These are phyloP conservation scores for Volvox reticuliferus DNA, from an alignment of 139 green algal genomes.

Conservation along the genomic window DNA sequence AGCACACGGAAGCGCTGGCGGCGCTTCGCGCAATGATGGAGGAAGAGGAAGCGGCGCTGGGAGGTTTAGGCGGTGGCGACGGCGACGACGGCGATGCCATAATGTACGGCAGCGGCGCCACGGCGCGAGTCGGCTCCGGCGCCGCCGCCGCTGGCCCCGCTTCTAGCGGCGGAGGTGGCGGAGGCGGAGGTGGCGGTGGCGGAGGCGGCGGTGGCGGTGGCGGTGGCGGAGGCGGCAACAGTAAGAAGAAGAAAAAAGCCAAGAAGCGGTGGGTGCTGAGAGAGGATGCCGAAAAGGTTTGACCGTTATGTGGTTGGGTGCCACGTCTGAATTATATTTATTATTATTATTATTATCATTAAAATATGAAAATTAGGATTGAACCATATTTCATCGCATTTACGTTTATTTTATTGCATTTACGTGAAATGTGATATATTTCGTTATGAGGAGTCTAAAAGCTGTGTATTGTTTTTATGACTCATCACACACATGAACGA, in stretches of 20 bases:
- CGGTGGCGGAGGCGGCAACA: constrained; percentile 4
- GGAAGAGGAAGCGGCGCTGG: constrained; percentile 63
- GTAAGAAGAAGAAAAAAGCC: constrained; percentile 54
- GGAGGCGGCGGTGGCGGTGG: constrained; percentile 4
- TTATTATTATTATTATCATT: too few species aligned
- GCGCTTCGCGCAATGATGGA: constrained; percentile 65
- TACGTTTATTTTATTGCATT: too few species aligned
- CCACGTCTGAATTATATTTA: too few species aligned
- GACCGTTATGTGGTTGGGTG: too few species aligned
- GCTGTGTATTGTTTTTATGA: too few species aligned
- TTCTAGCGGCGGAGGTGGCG: background rate
- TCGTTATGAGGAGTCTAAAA: too few species aligned
- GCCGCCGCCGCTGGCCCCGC: background rate
- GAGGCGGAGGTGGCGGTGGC: too few species aligned
- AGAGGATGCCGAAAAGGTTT: background rate
- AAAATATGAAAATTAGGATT: too few species aligned
- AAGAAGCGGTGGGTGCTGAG: constrained; percentile 10
- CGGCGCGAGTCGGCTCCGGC: background rate
- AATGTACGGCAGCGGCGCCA: background rate
- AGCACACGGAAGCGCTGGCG: constrained; percentile 79
- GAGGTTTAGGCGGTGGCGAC: constrained; percentile 9
- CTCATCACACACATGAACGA: too few species aligned
- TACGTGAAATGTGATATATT: too few species aligned
- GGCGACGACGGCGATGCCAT: constrained; percentile 39
- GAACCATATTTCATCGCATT: too few species aligned